These are phyloP conservation scores for Hemileccinum impolitum DNA, from an alignment of 768 basidiomycete species.

Conservation along the genomic window DNA sequence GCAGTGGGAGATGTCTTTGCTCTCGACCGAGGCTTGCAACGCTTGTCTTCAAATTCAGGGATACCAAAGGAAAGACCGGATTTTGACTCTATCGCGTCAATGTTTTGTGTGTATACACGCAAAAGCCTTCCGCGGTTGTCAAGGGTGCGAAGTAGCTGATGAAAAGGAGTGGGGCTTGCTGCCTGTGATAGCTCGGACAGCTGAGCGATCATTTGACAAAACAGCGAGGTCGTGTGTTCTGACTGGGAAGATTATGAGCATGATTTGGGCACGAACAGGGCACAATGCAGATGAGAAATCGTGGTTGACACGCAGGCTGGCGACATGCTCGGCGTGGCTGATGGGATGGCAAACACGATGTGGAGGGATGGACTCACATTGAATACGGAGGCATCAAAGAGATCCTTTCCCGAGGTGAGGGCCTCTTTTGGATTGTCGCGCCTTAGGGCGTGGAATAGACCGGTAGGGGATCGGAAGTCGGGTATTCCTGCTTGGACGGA, in stretches of 20 bases:
- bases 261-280: slow-evolving; percentile 3
- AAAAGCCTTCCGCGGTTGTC: slow-evolving; percentile 75
- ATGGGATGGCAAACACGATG: slow-evolving; percentile 4
- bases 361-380: slow-evolving; percentile 47
- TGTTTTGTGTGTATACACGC: slow-evolving; percentile 92
- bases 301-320: background rate
- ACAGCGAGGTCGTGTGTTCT: slow-evolving; percentile 70
- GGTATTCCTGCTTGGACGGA: slow-evolving; percentile 87
- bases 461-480: slow-evolving; percentile 81
- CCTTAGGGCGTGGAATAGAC: slow-evolving; percentile 75
- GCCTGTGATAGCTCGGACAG: slow-evolving; percentile 68
- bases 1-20: slow-evolving; percentile 30
- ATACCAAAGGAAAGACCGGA: slow-evolving; percentile 87
- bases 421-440: slow-evolving; percentile 72
- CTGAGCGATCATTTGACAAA: slow-evolving; percentile 87
- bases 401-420: slow-evolving; percentile 75
- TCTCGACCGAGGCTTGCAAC: slow-evolving; percentile 51
- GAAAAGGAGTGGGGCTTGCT: slow-evolving; percentile 80
- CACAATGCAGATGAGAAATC: background rate
- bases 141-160: slow-evolving; percentile 66
- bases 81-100: slow-evolving; percentile 84
- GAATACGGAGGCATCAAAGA: slow-evolving; percentile 90
- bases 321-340: background rate
- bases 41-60: slow-evolving; percentile 60
- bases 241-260: slow-evolving; percentile 45